Base-by-base conservation (phyloP, 495 filamentous ascomycete species). In the Aspergillus indologenus region DNA sequence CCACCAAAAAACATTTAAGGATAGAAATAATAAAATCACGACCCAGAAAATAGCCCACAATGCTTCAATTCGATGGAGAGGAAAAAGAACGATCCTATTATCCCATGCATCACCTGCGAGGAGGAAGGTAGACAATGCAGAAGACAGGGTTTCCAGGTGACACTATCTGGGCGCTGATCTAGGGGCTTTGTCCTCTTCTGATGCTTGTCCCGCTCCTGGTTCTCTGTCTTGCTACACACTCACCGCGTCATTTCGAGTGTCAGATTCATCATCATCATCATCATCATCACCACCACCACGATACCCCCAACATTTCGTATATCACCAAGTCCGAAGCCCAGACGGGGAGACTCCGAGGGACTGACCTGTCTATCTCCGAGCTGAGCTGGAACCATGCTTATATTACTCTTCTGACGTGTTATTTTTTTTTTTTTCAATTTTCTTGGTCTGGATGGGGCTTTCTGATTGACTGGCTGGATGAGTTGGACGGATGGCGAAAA, bases 351-450 rank as follows among this genome's bases (percentile, higher is more conserved):
- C n/a, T 24, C 17, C 9, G 24, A n/a, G n/a, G n/a, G n/a, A n/a
- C n/a, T 7, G 2, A 29, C 18, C 17, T 24, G 48, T 29, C 21
- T n/a, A 51, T 51, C 23, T 51, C 24, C 48, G 48, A 51, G 26
- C 48, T 31, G 18, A 29, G 17, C 29, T 24, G 23, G 48, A 18
- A 56, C 61, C 56, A 61, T 61, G 53, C 57, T 54, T 57, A 57
- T 57, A 57, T 44, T 61, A 43, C 31, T 56, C 47, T 43, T 55
- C 52, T 56, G 52, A 53, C 59, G 47, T 53, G 53, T 56, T 11
- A 56, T 56, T 31, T 31, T 46, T 47, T 21, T 55, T 51, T 60
- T 57, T 53, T 8, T 40, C 12, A 11, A 6, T 40, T 40, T 40
- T 15, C 34, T 9, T 40, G 34, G 5, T 40, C 6, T 52, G 57